Conservation (phyloP, 805 yeast species). For the Suhomyces sp. region DNA sequence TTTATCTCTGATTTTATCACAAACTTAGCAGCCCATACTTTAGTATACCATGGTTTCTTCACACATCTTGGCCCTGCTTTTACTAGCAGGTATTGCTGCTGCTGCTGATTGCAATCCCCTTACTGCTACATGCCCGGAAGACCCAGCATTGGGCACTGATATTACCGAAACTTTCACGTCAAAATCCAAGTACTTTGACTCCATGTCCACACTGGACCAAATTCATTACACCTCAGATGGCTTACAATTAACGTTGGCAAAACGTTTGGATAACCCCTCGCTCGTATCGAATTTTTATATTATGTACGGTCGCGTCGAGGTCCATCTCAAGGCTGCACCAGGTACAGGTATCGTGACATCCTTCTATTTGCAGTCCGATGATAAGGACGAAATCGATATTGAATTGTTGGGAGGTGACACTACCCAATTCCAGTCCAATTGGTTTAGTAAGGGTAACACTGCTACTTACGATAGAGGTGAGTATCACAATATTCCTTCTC, state of each 20-base stretch:
- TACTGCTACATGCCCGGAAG: slow-evolving; percentile 26
- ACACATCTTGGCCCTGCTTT: neutral
- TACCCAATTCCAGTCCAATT: slow-evolving; percentile 14
- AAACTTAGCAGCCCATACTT: too few relatives aligned
- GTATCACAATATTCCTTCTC: slow-evolving; percentile 10
- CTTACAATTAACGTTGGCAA: slow-evolving; percentile 9
- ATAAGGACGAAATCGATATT: slow-evolving; percentile 16
- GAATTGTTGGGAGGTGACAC: slow-evolving; percentile 15
- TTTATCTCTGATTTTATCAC: too few relatives aligned
- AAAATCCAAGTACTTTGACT: slow-evolving; percentile 43
- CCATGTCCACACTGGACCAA: slow-evolving; percentile 37
- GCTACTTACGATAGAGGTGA: slow-evolving; percentile 15
- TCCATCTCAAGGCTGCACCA: slow-evolving; percentile 13
- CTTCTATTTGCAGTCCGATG: slow-evolving; percentile 15
- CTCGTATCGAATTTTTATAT: slow-evolving; percentile 15
- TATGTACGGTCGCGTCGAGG: slow-evolving; percentile 16
- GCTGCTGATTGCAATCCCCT: slow-evolving; percentile 26
- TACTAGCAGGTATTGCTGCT: neutral
- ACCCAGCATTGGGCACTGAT: slow-evolving; percentile 62
- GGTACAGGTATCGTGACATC: slow-evolving; percentile 14
- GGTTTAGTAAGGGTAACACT: slow-evolving; percentile 14
- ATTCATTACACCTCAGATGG: slow-evolving; percentile 14
- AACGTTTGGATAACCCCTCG: slow-evolving; percentile 15
- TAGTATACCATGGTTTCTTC: slow-evolving; percentile 3
- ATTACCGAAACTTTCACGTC: slow-evolving; percentile 50